phyloP scores from a whole-genome alignment of 768 basidiomycete genomes.

The Tulasnella sp. region DNA sequence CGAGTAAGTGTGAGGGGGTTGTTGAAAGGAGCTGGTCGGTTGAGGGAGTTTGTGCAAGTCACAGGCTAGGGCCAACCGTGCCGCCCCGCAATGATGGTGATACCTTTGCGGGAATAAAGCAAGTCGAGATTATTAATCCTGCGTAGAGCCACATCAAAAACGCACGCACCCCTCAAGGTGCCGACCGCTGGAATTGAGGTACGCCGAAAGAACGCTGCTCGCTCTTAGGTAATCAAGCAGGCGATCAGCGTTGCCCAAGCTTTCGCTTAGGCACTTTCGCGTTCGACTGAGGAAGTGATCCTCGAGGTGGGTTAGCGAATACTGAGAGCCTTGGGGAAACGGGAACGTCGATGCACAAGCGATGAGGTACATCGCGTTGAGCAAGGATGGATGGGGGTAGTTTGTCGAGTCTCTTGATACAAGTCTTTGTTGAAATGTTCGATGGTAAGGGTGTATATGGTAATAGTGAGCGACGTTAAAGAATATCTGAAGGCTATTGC shows the following conservation, averaged over 20 bases:
- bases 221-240: conserved; percentile 2
- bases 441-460: neutral
- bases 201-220: neutral
- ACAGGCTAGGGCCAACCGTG: neutral
- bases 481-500: neutral
- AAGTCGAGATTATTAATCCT: neutral
- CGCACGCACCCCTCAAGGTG: neutral
- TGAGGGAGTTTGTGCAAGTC: neutral
- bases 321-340: neutral
- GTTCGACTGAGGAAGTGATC: conserved; percentile 22
- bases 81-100: neutral
- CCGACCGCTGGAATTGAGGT: neutral
- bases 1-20: neutral
- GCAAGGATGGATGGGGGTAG: conserved; percentile 17
- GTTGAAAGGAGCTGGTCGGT: neutral
- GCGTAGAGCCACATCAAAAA: neutral
- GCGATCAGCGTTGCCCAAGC: conserved; percentile 14
- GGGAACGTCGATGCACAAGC: conserved; percentile 16
- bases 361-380: conserved; percentile 27
- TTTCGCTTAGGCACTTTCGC: conserved; percentile 17
- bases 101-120: neutral
- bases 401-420: neutral
- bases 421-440: neutral
- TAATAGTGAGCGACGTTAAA: neutral
- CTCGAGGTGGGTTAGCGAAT: conserved; percentile 14